Evolutionary conservation across 1,139 yeast species (phyloP), one percentile per base, ranked within the genome.

Genomic region (Pichia sp.): DNA sequence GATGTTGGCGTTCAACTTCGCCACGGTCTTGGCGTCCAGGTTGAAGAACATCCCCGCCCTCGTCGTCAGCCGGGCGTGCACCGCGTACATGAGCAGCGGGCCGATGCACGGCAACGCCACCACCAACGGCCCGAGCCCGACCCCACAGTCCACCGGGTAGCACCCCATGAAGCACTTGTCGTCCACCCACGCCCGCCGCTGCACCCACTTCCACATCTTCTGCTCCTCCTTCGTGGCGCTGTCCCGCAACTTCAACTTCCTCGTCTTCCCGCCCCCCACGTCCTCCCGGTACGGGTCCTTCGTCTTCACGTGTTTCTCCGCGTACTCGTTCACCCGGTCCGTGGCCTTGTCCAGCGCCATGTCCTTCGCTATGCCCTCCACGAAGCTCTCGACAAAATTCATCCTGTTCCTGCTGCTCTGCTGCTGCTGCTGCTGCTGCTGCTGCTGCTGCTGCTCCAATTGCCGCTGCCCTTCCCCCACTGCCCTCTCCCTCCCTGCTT

Each of bases 151-250:
- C 66, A 87, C 71, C 38, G 93, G 86, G 64, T 84, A 86, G 60
- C 92, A 85, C 1, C 95, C 95, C 62, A 88, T 75, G 56, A 84
- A 80, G 65, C 95, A 87, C 62, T 80, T 78, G 67, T 92, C 98
- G 65, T 90, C 92, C 8, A 77, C 66, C 97, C 97, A 92, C 0
- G 97, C 97, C 60, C 80, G 77, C 50, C 72, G 76, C 64, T 85
- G 92, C n/a, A 90, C 75, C 45, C 69, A 72, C 64, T 83, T 86
- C 95, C 95, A 90, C 11, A 78, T 71, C 64, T 79, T 78, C 49
- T 78, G 81, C 61, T 90, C 95, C 42, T 76, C 74, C 52, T 79
- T 78, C n/a, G 85, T 76, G 36, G 83, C 76, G 31, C 77, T 76
- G 3, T 75, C 76, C 0, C 90, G 85, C 13, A 89, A 76, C 61